Conservation (phyloP, 2,329 filamentous ascomycete genomes). For the Corinectria fuckeliana region DNA sequence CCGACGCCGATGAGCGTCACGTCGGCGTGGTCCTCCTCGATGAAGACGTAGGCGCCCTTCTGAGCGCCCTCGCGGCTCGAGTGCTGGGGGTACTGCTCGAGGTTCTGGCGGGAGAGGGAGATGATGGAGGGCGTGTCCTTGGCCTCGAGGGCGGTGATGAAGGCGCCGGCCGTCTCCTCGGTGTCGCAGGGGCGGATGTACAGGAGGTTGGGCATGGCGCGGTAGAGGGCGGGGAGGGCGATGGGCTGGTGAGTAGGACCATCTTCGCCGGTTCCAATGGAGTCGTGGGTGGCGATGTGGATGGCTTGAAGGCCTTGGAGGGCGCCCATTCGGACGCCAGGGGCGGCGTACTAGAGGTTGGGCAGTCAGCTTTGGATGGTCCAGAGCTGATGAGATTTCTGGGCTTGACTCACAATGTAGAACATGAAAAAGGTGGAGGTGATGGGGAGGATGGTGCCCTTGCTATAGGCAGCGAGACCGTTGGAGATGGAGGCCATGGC, state of each 20-base stretch:
- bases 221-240: conserved; percentile 61
- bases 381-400: background rate
- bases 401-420: conserved; percentile 47
- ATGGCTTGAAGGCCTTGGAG: conserved; percentile 62
- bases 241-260: conserved; percentile 70
- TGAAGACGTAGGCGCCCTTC: conserved; percentile 55
- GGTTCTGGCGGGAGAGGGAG: conserved; percentile 53
- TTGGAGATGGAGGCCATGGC: conserved; percentile 66
- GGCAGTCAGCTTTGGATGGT: background rate
- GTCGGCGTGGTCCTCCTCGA: conserved; percentile 50
- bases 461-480: conserved; percentile 64
- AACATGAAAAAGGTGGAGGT: conserved; percentile 70
- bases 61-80: conserved; percentile 49
- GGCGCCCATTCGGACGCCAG: conserved; percentile 66
- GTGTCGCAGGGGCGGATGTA: conserved; percentile 66
- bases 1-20: conserved; percentile 52
- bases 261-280: conserved; percentile 64
- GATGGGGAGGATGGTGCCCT: conserved; percentile 61
- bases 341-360: conserved; percentile 55
- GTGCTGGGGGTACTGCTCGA: conserved; percentile 48
- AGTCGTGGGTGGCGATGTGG: conserved; percentile 68
- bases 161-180: conserved; percentile 64
- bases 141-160: conserved; percentile 53
- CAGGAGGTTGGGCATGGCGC: conserved; percentile 67
- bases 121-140: conserved; percentile 53